Evolutionary conservation across 2,329 filamentous ascomycete species (phyloP).

Genomic region (Elsinoe batatas): DNA sequence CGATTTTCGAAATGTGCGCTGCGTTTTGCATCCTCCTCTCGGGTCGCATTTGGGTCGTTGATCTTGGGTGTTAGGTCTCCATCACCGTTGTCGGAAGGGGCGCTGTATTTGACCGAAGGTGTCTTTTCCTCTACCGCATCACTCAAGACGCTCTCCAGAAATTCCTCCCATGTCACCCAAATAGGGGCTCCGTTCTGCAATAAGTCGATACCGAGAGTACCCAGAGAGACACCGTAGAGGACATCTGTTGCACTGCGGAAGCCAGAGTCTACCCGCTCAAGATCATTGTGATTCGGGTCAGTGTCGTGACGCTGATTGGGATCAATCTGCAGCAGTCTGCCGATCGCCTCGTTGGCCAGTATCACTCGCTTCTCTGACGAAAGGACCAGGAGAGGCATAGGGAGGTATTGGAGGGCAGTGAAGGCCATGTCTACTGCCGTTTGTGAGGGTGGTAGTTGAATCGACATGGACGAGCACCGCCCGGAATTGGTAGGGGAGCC

Average conservation of each 20-base stretch:
- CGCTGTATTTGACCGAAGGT: slow-evolving; percentile 3
- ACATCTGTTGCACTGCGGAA: slow-evolving; percentile 42
- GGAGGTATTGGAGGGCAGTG: slow-evolving; percentile 62
- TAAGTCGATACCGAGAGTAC: slow-evolving; percentile 64
- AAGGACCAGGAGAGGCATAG: slow-evolving; percentile 60
- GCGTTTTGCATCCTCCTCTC: not conserved
- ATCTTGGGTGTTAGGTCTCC: slow-evolving; percentile 15
- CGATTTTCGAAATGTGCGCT: slow-evolving; percentile 20
- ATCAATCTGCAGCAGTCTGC: slow-evolving; percentile 54
- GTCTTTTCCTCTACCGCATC: slow-evolving; percentile 25
- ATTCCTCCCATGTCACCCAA: slow-evolving; percentile 43
- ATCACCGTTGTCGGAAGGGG: slow-evolving; percentile 1
- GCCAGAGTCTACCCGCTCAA: not conserved
- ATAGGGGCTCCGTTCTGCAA: slow-evolving; percentile 53
- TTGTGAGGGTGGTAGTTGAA: slow-evolving; percentile 25
- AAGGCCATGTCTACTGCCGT: slow-evolving; percentile 41
- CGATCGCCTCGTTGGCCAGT: slow-evolving; percentile 67
- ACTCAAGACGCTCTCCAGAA: slow-evolving; percentile 35
- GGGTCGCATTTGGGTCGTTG: slow-evolving; percentile 2
- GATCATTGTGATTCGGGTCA: slow-evolving; percentile 27
- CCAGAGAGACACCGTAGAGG: slow-evolving; percentile 55
- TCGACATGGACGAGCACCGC: slow-evolving; percentile 20
- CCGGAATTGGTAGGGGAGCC: slow-evolving; percentile 12
- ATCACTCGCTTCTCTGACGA: slow-evolving; percentile 60
- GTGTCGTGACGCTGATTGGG: slow-evolving; percentile 23